Evolutionary conservation across 208 protist species (phyloP).

Genomic region (Trypanosoma mega): DNA sequence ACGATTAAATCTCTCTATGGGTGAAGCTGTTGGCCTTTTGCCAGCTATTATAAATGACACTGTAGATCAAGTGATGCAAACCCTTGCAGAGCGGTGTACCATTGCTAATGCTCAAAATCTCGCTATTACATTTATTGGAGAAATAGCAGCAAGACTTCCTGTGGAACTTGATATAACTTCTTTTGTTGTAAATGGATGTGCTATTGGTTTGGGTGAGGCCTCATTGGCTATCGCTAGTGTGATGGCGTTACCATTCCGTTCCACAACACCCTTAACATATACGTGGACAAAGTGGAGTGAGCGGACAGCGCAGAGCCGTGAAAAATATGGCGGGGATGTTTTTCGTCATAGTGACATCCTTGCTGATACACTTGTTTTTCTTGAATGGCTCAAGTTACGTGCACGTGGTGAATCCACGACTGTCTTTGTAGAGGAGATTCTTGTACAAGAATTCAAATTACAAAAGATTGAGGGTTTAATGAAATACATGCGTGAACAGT

Average conservation of each 20-base stretch:
- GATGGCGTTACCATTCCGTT: constrained; percentile 53
- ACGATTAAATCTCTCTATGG: constrained; percentile 27
- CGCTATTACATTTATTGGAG: constrained; percentile 78
- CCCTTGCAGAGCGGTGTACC: constrained; percentile 77
- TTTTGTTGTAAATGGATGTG: constrained; percentile 76
- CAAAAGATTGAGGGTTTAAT: constrained; percentile 61
- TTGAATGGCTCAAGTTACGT: constrained; percentile 69
- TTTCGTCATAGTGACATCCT: constrained; percentile 76
- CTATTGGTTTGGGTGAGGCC: constrained; percentile 75
- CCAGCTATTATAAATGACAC: constrained; percentile 51
- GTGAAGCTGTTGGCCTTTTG: constrained; percentile 34
- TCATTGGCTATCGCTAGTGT: constrained; percentile 60
- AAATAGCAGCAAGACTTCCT: constrained; percentile 75
- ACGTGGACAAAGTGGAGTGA: constrained; percentile 33
- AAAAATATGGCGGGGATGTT: constrained; percentile 68
- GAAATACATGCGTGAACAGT: constrained; percentile 63
- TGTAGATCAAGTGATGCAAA: constrained; percentile 59
- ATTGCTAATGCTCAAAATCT: constrained; percentile 45
- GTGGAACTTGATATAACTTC: constrained; percentile 70
- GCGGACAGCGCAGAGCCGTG: constrained; percentile 43
- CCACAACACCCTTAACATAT: constrained; percentile 29
- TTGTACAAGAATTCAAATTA: constrained; percentile 57
- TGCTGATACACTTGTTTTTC: constrained; percentile 74
- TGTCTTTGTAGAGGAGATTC: constrained; percentile 39
- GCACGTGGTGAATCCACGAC: constrained; percentile 36